These are phyloP conservation scores for Phytomonas serpens DNA, from an alignment of 208 protist species.

Conservation along the genomic window DNA sequence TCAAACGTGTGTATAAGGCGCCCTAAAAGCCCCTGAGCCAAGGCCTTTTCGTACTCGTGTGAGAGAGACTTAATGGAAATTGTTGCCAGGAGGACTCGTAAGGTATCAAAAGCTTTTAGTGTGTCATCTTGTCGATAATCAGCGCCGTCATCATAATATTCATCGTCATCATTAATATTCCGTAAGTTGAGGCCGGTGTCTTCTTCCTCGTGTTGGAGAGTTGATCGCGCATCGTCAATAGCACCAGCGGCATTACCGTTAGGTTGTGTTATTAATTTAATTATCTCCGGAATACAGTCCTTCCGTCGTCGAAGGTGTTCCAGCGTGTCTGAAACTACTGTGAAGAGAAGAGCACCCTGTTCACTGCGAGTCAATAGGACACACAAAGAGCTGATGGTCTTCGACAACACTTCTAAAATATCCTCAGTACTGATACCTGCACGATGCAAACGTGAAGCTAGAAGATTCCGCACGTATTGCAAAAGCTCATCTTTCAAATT, in stretches of 20 bases:
- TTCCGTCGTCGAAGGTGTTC: constrained; percentile 67
- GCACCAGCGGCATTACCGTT: constrained; percentile 27
- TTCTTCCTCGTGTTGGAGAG: not conserved
- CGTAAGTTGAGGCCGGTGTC: not conserved
- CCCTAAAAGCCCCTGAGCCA: constrained; percentile 59
- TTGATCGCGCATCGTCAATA: not conserved
- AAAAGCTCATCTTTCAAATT: constrained; percentile 53
- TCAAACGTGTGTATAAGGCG: constrained; percentile 75
- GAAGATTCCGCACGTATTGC: constrained; percentile 38
- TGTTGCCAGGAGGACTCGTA: constrained; percentile 72
- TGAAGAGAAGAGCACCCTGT: constrained; percentile 59
- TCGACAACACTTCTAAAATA: constrained; percentile 73
- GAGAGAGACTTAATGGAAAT: constrained; percentile 53
- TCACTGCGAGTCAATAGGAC: constrained; percentile 70
- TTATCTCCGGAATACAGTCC: constrained; percentile 71
- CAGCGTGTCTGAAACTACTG: constrained; percentile 67
- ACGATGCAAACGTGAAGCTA: constrained; percentile 68
- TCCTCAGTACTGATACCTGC: constrained; percentile 81
- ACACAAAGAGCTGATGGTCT: constrained; percentile 71
- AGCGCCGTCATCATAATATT: constrained; percentile 4
- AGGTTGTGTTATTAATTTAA: constrained; percentile 69
- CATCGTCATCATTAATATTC: constrained; percentile 8
- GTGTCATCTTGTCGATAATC: constrained; percentile 12
- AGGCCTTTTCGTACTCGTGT: constrained; percentile 64
- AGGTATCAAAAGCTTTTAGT: constrained; percentile 48